Evolutionary conservation across 2,329 filamentous ascomycete species (phyloP).

Genomic region (Raffaelea albimanens): DNA sequence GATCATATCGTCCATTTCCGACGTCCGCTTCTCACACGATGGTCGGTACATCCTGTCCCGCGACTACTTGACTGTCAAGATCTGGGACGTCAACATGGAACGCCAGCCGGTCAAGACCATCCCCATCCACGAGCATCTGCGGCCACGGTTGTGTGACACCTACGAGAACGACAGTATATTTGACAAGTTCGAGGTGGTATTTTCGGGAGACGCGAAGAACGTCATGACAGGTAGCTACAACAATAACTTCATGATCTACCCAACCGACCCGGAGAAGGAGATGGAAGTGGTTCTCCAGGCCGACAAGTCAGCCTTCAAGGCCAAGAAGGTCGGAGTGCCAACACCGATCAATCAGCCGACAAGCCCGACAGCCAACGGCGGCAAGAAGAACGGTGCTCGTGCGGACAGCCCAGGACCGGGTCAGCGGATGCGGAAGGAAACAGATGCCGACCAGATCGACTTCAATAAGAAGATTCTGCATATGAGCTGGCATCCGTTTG

Average conservation of each 20-base stretch:
- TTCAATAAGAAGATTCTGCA: conserved; percentile 99
- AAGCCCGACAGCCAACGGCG: conserved; percentile 61
- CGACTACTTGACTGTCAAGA: conserved; percentile 98
- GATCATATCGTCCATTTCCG: conserved; percentile 98
- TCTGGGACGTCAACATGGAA: conserved; percentile 99
- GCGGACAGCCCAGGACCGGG: conserved; percentile 83
- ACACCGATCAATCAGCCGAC: conserved; percentile 85
- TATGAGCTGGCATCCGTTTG: conserved; percentile 99
- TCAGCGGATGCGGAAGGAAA: conserved; percentile 96
- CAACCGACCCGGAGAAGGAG: conserved; percentile 89
- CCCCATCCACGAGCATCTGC: conserved; percentile 93
- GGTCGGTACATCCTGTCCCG: conserved; percentile 94
- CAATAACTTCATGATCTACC: conserved; percentile 99
- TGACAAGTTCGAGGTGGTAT: conserved; percentile 99
- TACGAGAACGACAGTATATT: conserved; percentile 99
- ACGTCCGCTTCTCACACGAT: conserved; percentile 94
- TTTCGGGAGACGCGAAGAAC: conserved; percentile 95
- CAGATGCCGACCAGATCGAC: conserved; percentile 97
- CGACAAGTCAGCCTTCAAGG: conserved; percentile 98
- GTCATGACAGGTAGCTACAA: conserved; percentile 99
- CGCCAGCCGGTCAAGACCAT: conserved; percentile 96
- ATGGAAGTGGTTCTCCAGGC: conserved; percentile 95
- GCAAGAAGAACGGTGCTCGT: conserved; percentile 82
- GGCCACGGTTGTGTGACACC: conserved; percentile 89
- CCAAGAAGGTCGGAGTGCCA: conserved; percentile 97